Percentiles rank a stretch among this genome's conserved stretches.
Evolutionary conservation across 257 asterid species (phyloP).

Genomic region (Paulownia fortunei): DNA sequence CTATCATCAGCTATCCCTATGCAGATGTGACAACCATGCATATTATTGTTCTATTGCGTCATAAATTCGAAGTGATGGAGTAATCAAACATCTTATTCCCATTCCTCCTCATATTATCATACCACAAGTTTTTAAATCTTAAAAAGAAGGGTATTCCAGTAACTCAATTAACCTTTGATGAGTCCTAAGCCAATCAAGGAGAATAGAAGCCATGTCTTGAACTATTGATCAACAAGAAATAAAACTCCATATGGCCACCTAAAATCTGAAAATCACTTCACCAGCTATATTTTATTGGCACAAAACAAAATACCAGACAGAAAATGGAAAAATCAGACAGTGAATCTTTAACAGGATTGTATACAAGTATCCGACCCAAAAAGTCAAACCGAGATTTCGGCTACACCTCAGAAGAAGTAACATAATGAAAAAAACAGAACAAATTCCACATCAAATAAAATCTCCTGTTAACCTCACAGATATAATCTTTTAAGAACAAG

Average conservation of each 20-base stretch:
- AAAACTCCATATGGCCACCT: neutral
- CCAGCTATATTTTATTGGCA: neutral
- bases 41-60: neutral
- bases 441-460: slow-evolving; percentile 13
- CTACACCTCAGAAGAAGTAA: slow-evolving; percentile 1
- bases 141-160: neutral
- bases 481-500: slow-evolving; percentile 20
- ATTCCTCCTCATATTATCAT: neutral
- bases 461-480: neutral
- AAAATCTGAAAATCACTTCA: neutral
- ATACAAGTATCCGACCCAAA: slow-evolving; percentile 6
- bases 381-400: slow-evolving; percentile 25
- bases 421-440: neutral
- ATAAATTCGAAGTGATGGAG: neutral
- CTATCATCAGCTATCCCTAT: neutral
- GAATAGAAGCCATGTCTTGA: neutral
- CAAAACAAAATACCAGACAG: neutral
- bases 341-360: slow-evolving; percentile 13
- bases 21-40: too few relatives aligned
- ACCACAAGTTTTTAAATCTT: too few relatives aligned
- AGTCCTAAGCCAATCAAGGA: slow-evolving; percentile 7
- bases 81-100: neutral
- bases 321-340: neutral
- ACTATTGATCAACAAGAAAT: neutral
- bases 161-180: neutral